Evolutionary conservation across 805 yeast genomes (phyloP), one percentile per base, ranked within the genome.

Genomic region (Hanseniaspora occidentalis): DNA sequence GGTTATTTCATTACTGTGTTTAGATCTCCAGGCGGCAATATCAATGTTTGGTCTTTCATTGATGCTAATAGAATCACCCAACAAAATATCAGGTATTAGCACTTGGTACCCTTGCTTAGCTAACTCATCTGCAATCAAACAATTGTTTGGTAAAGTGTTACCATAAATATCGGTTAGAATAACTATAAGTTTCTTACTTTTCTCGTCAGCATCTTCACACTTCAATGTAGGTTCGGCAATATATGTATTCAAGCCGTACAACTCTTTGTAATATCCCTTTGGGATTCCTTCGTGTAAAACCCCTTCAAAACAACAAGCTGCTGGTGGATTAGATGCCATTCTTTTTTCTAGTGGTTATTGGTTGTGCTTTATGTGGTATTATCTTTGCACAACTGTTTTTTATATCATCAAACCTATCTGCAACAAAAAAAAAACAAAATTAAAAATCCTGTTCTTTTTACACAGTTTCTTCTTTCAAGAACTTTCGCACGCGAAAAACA

Each of bases 161-260:
- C 96, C 95, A 45, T 56, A 74, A 36, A 85, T 63, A 54, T 86
- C 96, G 35, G 92, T 69, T 33, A 78, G 45, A 36, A 84, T 69
- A 21, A 84, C 75, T 19, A 84, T 58, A 35, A 77, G 65, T 44
- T 70, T 69, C 18, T 70, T 67, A 19, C 45, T 45, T 16, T 52
- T 44, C 6, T 48, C 45, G 16, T 18, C 29, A 13, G 11, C n/a
- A 14, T 14, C 11, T 25, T 25, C n/a, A 0, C 22, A 17, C 21
- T 24, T 27, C 7, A 8, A n/a, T 11, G 37, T 40, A 9, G 25
- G 20, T 14, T 17, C 14, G 8, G 73, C 47, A 21, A 67, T 60
- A 47, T 75, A 75, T 10, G 73, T 59, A 34, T 57, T 54, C 21
- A 69, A 46, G 10, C 75, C 79, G 42, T 54, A 62, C 5, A 74